Evolutionary conservation across 2,329 filamentous ascomycete species (phyloP).

Genomic region (Neonectria ditissima): DNA sequence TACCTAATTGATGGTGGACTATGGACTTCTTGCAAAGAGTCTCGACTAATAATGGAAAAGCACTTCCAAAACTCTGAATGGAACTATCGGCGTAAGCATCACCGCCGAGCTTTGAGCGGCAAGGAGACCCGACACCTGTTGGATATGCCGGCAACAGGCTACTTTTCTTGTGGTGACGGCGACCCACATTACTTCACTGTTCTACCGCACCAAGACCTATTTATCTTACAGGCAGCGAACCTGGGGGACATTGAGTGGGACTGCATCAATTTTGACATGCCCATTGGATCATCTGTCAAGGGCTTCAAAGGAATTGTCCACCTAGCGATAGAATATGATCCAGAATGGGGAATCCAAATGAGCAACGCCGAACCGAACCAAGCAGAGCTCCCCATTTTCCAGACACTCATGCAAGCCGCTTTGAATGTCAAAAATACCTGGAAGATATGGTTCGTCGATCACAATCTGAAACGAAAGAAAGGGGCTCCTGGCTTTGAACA

Average conservation of each 20-base stretch:
- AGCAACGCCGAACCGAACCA: not conserved
- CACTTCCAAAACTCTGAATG: no score
- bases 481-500: not conserved
- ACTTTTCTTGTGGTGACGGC: not conserved
- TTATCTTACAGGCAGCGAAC: conserved; percentile 12
- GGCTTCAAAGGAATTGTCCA: not conserved
- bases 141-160: no score
- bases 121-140: no score
- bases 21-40: no score
- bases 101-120: no score
- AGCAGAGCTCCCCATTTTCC: not conserved
- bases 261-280: not conserved
- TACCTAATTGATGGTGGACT: no score
- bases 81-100: no score
- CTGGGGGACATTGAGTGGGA: not conserved
- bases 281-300: not conserved
- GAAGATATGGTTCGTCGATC: conserved; percentile 26
- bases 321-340: conserved; percentile 20
- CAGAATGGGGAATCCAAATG: conserved; percentile 8
- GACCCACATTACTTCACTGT: conserved; percentile 17
- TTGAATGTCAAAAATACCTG: not conserved
- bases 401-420: conserved; percentile 3
- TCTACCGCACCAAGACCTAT: conserved; percentile 14
- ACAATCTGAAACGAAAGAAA: conserved; percentile 14
- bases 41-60: no score